phyloP scores from a whole-genome alignment of 2,329 filamentous ascomycete species.

The Talaromyces sp. region DNA sequence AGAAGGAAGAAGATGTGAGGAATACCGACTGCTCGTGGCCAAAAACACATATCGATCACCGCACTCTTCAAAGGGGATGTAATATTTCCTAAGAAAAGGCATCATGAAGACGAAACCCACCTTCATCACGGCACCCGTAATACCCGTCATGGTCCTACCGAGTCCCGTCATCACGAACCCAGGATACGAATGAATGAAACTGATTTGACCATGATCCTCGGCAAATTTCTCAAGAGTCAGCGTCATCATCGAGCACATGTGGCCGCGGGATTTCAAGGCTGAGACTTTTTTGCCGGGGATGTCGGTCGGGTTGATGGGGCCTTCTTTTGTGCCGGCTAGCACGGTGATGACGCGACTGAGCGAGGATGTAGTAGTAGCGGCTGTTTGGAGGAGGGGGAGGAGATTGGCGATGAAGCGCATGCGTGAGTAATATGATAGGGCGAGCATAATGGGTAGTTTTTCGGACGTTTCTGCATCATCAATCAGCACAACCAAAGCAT shows the following conservation, averaged over 20 bases:
- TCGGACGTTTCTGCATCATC: constrained; percentile 21
- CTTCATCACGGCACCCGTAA: constrained; percentile 18
- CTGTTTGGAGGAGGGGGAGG: constrained; percentile 28
- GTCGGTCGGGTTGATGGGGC: constrained; percentile 3
- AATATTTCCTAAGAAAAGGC: neutral
- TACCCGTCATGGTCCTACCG: constrained; percentile 15
- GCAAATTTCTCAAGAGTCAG: constrained; percentile 25
- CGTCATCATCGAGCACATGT: constrained; percentile 38
- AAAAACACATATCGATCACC: constrained; percentile 42
- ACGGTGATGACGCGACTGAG: constrained; percentile 35
- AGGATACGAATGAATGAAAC: constrained; percentile 39
- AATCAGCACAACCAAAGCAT: constrained; percentile 28
- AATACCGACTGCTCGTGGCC: constrained; percentile 27
- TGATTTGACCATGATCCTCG: constrained; percentile 17
- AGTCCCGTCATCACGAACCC: constrained; percentile 35
- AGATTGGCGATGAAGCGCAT: constrained; percentile 41
- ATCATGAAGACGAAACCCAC: neutral
- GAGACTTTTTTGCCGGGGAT: neutral
- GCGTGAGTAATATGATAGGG: constrained; percentile 43
- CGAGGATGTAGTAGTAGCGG: constrained; percentile 11
- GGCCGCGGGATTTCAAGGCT: constrained; percentile 12
- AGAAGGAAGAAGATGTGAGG: neutral
- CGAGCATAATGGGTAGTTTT: constrained; percentile 43
- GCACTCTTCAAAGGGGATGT: constrained; percentile 26
- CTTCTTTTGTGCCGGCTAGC: constrained; percentile 30